These are phyloP conservation scores for Cyberlindnera galapagoensis DNA, from an alignment of 805 yeast species.

Conservation along the genomic window DNA sequence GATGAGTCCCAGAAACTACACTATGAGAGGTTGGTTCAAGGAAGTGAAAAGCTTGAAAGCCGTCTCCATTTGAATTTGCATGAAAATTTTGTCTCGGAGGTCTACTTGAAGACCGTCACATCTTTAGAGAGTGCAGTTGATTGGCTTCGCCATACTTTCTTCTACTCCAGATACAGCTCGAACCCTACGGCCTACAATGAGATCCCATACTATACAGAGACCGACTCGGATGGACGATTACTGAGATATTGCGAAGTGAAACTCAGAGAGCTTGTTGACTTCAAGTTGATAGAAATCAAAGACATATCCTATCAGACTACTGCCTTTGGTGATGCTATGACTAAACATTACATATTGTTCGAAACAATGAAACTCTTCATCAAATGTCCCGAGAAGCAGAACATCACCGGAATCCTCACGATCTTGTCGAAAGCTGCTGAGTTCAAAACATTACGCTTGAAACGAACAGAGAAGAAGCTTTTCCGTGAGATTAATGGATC, in stretches of 20 bases:
- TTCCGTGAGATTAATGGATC: slow-evolving; percentile 37
- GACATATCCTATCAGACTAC: slow-evolving; percentile 26
- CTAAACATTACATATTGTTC: slow-evolving; percentile 39
- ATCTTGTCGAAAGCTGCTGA: slow-evolving; percentile 35
- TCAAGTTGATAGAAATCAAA: slow-evolving; percentile 24
- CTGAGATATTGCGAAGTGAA: slow-evolving; percentile 28
- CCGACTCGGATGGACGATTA: slow-evolving; percentile 27
- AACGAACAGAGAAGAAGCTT: slow-evolving; percentile 38
- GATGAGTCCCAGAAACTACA: slow-evolving; percentile 25
- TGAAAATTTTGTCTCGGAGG: slow-evolving; percentile 40
- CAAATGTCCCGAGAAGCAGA: slow-evolving; percentile 8
- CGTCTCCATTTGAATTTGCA: slow-evolving; percentile 32
- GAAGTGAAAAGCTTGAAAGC: slow-evolving; percentile 42
- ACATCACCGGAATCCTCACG: slow-evolving; percentile 18
- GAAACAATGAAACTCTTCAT: slow-evolving; percentile 36
- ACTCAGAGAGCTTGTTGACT: slow-evolving; percentile 27
- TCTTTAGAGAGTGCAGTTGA: slow-evolving; percentile 32
- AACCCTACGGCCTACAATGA: slow-evolving; percentile 36
- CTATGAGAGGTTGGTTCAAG: slow-evolving; percentile 38
- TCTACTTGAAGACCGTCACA: slow-evolving; percentile 33
- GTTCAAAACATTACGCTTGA: slow-evolving; percentile 33
- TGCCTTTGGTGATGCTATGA: slow-evolving; percentile 41
- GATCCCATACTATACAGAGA: slow-evolving; percentile 15
- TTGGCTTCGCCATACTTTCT: slow-evolving; percentile 45
- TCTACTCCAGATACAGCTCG: slow-evolving; percentile 36